Conservation (phyloP, 1,284 basidiomycete genomes). For the Ustilago crameri region DNA sequence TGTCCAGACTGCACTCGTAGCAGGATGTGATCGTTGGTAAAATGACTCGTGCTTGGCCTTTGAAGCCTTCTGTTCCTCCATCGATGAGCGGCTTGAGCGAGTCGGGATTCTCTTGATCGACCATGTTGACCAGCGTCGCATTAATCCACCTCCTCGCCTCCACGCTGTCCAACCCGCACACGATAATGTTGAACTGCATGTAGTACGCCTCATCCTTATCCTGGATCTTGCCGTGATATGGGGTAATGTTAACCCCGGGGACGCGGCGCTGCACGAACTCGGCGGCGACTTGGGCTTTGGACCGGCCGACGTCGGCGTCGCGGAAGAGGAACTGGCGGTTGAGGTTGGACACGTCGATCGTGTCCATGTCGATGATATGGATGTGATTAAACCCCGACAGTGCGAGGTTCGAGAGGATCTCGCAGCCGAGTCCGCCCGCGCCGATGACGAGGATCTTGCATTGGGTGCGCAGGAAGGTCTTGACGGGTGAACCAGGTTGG, state of each 20-base stretch:
- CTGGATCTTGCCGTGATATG: constrained; percentile 98
- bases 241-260: constrained; percentile 90
- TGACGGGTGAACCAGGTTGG: constrained; percentile 73
- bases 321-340: constrained; percentile 98
- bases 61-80: constrained; percentile 99
- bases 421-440: constrained; percentile 66
- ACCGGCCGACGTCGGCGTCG: constrained; percentile 88
- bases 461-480: constrained; percentile 82
- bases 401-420: constrained; percentile 65
- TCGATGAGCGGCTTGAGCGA: constrained; percentile 98
- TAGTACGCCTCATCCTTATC: constrained; percentile 97
- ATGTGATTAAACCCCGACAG: constrained; percentile 92
- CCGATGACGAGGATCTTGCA: constrained; percentile 95
- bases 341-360: constrained; percentile 97
- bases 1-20: constrained; percentile 97
- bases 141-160: constrained; percentile 96
- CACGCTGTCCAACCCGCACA: constrained; percentile 93
- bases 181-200: constrained; percentile 93
- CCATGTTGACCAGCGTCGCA: constrained; percentile 92
- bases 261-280: constrained; percentile 87
- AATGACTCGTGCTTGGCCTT: constrained; percentile 97
- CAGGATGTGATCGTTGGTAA: constrained; percentile 94
- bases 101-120: constrained; percentile 83
- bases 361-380: constrained; percentile 99
- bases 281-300: constrained; percentile 93